Conservation (phyloP, 768 basidiomycete genomes). For the Candolleomyces eurysporus region DNA sequence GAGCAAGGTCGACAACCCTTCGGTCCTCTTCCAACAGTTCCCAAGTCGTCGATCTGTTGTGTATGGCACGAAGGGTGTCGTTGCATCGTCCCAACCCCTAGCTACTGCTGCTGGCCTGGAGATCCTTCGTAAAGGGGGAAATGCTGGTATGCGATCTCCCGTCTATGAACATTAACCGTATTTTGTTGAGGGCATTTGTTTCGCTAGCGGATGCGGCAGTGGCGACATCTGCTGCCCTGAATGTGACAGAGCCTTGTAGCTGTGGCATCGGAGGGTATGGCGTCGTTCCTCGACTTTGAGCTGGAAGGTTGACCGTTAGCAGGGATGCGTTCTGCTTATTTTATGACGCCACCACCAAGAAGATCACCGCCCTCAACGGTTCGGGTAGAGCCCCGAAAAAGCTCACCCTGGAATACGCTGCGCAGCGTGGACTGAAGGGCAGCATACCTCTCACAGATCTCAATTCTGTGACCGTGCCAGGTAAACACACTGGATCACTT, state of each 20-base stretch:
- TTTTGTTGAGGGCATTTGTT: not conserved
- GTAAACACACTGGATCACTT: constrained; percentile 21
- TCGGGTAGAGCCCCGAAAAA: constrained; percentile 85
- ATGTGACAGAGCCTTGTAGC: constrained; percentile 83
- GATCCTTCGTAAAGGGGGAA: constrained; percentile 89
- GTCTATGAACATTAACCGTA: not conserved
- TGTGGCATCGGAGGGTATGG: constrained; percentile 91
- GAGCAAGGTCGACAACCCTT: constrained; percentile 66
- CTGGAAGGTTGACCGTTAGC: not conserved
- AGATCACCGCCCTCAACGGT: constrained; percentile 87
- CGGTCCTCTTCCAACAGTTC: constrained; percentile 66
- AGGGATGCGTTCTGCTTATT: constrained; percentile 93
- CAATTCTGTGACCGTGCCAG: constrained; percentile 91
- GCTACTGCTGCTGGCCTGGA: constrained; percentile 91
- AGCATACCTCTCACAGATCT: constrained; percentile 78
- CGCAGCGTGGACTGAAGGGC: constrained; percentile 65
- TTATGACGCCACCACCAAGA: constrained; percentile 80
- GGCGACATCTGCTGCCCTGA: constrained; percentile 88
- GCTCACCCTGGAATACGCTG: constrained; percentile 71
- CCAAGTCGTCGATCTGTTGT: constrained; percentile 84
- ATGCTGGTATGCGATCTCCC: constrained; percentile 64
- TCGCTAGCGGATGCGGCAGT: constrained; percentile 86
- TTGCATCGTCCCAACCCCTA: constrained; percentile 87
- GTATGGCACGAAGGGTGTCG: constrained; percentile 83
- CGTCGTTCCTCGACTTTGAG: not conserved